Evolutionary conservation across 352 stramenopile genomes (phyloP), one percentile per base, ranked within the genome.

Genomic region (Phytopythium cucurbitacearum): DNA sequence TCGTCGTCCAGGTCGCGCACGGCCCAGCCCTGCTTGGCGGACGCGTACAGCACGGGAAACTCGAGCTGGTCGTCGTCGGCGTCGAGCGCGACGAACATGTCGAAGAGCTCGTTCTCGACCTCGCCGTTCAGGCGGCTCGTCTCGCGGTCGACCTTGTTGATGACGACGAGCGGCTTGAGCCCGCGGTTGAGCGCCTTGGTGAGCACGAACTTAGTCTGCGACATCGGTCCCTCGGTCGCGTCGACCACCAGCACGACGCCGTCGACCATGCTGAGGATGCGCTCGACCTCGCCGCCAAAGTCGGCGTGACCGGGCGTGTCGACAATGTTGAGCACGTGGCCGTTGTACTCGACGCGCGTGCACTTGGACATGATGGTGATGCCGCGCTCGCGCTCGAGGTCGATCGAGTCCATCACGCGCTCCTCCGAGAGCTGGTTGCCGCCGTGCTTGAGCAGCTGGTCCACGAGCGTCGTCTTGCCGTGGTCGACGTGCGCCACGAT

Each of bases 311-410:
- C 97, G 0, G 97, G 97, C 13, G 96, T 99, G 83, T 99, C 96
- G 11, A 99, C 95, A 37, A 99, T 94, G 71, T 99, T 99, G 57
- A 99, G 87, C 48, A 97, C 80, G 41, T 97, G 78, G 41, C 87
- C 96, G 46, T 85, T 78, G 73, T 98, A 99, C 59, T 98, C 76
- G 50, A 99, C 82, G 34, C 95, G 85, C 44, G 96, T 99, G 57
- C 95, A 97, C 77, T 99, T 99, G 62, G 87, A 98, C 69, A 98
- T 98, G 71, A 99, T 99, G 13, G 97, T 99, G 64, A 99, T 99
- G 13, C 97, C 97, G 13, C 97, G 93, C 76, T 99, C 97, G 49
- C 94, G 90, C 82, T 99, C 97, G 28, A 99, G 65, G 55, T 98
- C 96, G 56, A 98, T 98, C 51, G 85, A 98, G 75, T 99, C 97